These are phyloP conservation scores for Rhododendron mucronatum DNA, from an alignment of 148 eudicot species.

Conservation along the genomic window DNA sequence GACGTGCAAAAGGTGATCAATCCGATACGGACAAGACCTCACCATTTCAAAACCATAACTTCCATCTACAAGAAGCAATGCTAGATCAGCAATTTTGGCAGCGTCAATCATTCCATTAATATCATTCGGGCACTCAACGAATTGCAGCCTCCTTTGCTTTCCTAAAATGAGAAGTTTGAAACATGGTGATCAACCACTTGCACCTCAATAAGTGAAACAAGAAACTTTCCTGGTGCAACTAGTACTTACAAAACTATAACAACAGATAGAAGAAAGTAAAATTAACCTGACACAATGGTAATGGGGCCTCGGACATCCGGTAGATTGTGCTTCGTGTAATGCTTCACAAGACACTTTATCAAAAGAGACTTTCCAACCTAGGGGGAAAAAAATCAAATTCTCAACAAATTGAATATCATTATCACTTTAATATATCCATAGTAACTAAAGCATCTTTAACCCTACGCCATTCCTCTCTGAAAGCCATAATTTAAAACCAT, in stretches of 20 bases:
- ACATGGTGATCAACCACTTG: conserved; percentile 1
- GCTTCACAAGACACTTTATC: conserved; percentile 80
- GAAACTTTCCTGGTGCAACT: not conserved
- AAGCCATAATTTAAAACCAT: not conserved
- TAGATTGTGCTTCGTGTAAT: conserved; percentile 84
- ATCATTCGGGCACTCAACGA: conserved; percentile 97
- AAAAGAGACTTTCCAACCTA: conserved; percentile 91
- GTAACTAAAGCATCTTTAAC: not conserved
- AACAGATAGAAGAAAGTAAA: not conserved
- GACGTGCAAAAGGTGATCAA: not conserved
- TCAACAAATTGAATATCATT: not conserved
- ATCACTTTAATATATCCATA: not conserved
- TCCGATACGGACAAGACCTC: conserved; percentile 12
- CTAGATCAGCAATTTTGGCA: conserved; percentile 91
- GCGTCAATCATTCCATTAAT: conserved; percentile 94
- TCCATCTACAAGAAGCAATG: conserved; percentile 83
- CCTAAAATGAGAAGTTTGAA: conserved; percentile 29
- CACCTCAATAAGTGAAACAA: not conserved
- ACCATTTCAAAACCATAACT: conserved; percentile 99
- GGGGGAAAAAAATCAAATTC: conserved; percentile 5
- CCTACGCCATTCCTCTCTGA: not conserved
- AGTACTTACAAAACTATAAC: not conserved
- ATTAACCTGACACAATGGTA: conserved; percentile 82
- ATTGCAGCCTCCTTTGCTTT: conserved; percentile 83
- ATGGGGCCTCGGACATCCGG: conserved; percentile 86